Evolutionary conservation across 2,329 filamentous ascomycete genomes (phyloP).

Genomic region (Coniosporium tulheliwenetii): DNA sequence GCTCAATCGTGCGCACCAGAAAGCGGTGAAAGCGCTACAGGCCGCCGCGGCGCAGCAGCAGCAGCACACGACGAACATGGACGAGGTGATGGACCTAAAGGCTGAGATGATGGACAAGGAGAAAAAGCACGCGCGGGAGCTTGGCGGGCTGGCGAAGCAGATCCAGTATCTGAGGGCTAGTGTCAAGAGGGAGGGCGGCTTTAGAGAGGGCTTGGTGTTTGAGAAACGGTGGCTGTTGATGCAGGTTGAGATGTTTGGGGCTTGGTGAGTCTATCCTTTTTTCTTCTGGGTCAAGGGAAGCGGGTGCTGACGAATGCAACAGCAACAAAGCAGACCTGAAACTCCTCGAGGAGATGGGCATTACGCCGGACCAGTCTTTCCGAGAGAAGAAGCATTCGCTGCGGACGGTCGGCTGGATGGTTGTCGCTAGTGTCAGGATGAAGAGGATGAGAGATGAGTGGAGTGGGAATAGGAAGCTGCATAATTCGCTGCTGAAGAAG

Average conservation of each 20-base stretch:
- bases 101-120: constrained; percentile 44
- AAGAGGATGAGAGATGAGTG: constrained; percentile 31
- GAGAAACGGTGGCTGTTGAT: constrained; percentile 73
- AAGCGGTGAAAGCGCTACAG: constrained; percentile 11
- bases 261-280: constrained; percentile 63
- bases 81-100: constrained; percentile 16
- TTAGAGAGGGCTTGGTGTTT: constrained; percentile 67
- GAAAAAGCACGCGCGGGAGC: constrained; percentile 55
- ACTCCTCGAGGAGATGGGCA: constrained; percentile 71
- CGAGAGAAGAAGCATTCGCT: constrained; percentile 29
- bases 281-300: neutral
- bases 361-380: constrained; percentile 34
- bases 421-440: constrained; percentile 37
- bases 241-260: constrained; percentile 68
- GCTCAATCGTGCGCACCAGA: constrained; percentile 11
- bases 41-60: constrained; percentile 4
- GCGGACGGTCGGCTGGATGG: constrained; percentile 29
- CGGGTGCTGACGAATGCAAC: constrained; percentile 5
- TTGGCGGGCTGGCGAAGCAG: constrained; percentile 73
- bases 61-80: constrained; percentile 5
- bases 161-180: constrained; percentile 80
- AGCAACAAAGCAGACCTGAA: constrained; percentile 88
- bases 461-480: constrained; percentile 33
- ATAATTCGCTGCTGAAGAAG: constrained; percentile 28
- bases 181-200: constrained; percentile 62